Conservation (phyloP, 2,329 filamentous ascomycete genomes). For the Aspergillus latus region DNA sequence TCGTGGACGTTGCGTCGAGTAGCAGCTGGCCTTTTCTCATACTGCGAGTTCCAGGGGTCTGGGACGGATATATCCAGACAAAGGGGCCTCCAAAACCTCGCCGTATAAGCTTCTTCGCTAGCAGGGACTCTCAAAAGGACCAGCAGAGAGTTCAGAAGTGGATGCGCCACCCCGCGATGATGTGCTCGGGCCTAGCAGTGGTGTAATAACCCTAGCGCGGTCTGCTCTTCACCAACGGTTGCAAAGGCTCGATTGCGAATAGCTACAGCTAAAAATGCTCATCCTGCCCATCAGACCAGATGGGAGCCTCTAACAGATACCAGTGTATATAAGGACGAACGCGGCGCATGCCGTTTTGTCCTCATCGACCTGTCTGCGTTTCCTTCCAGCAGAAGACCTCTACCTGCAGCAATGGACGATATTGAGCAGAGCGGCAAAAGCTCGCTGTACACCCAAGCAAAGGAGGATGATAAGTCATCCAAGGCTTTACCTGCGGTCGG, state of each 20-base stretch:
- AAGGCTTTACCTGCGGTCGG: slow-evolving; percentile 21
- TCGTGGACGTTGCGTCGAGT: neutral
- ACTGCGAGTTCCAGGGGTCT: neutral
- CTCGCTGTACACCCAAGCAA: neutral
- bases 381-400: neutral
- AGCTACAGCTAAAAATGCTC: slow-evolving; percentile 9
- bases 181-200: slow-evolving; percentile 24
- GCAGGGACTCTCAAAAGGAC: neutral
- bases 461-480: slow-evolving; percentile 15
- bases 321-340: slow-evolving; percentile 10
- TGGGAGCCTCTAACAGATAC: neutral
- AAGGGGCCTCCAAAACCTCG: neutral
- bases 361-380: neutral
- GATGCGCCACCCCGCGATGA: slow-evolving; percentile 19
- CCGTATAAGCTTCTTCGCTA: neutral
- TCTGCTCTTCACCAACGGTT: neutral
- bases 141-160: neutral
- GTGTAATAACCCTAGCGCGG: slow-evolving; percentile 20
- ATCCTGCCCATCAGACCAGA: neutral
- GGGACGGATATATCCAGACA: neutral
- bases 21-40: neutral
- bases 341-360: neutral
- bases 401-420: slow-evolving; percentile 19
- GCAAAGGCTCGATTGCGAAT: slow-evolving; percentile 12
- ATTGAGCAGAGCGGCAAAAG: slow-evolving; percentile 24